Conservation (phyloP, 2,329 filamentous ascomycete genomes). For the Dryadomyces sulphureus region DNA sequence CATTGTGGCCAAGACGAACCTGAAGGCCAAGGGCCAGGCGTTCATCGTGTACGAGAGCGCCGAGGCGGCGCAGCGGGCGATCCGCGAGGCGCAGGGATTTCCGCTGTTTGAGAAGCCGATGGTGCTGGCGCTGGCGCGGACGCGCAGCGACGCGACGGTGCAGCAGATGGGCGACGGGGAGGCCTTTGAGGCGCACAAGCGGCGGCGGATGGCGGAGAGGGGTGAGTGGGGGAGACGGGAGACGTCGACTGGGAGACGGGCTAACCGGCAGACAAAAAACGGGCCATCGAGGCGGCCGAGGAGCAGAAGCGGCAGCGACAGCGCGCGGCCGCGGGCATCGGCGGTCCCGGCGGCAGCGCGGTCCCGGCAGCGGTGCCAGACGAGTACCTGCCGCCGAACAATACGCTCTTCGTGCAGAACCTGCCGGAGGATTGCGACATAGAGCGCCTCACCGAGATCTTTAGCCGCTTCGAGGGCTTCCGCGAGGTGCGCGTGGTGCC, state of each 20-base stretch:
- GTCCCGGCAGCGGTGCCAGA: slow-evolving; percentile 52
- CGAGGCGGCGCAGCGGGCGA: slow-evolving; percentile 66
- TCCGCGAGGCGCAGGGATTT: slow-evolving; percentile 85
- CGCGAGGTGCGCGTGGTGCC: slow-evolving; percentile 84
- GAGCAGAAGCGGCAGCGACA: slow-evolving; percentile 49
- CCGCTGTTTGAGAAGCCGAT: slow-evolving; percentile 87
- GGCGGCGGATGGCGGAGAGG: slow-evolving; percentile 73
- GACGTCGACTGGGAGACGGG: not conserved
- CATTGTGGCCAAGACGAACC: slow-evolving; percentile 58
- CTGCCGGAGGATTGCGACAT: slow-evolving; percentile 75
- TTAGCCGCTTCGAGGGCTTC: slow-evolving; percentile 85
- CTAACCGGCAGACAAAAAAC: slow-evolving; percentile 45
- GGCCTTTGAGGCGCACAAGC: slow-evolving; percentile 79
- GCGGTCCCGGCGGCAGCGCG: slow-evolving; percentile 21
- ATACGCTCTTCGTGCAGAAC: slow-evolving; percentile 88
- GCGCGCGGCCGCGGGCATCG: slow-evolving; percentile 15
- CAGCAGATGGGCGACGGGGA: slow-evolving; percentile 56
- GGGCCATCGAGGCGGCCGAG: slow-evolving; percentile 67
- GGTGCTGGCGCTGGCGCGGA: slow-evolving; percentile 67
- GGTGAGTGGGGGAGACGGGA: slow-evolving; percentile 34
- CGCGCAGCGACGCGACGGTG: slow-evolving; percentile 77
- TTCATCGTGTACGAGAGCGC: slow-evolving; percentile 80
- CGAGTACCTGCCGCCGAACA: slow-evolving; percentile 95
- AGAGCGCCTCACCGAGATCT: slow-evolving; percentile 65
- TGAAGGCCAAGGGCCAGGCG: slow-evolving; percentile 88